These are phyloP conservation scores for Coix lacrymajobi DNA, from an alignment of 176 grass and related monocot genomes.

Conservation along the genomic window DNA sequence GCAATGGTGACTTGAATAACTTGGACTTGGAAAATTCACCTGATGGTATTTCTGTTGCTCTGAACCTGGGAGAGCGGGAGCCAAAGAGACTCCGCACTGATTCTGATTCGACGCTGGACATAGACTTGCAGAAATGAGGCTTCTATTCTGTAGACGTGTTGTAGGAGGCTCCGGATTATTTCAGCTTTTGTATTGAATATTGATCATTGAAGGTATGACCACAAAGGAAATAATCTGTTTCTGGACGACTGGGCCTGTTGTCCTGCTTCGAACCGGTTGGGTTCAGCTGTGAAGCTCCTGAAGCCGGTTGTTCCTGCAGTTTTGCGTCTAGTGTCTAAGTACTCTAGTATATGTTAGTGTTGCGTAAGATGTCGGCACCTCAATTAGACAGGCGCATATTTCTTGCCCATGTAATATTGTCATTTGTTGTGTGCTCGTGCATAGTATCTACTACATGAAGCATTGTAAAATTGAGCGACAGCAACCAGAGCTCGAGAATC, in stretches of 20 bases:
- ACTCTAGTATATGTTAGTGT: not conserved
- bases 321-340: constrained; percentile 21
- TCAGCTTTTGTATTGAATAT: not conserved
- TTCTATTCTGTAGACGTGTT: not conserved
- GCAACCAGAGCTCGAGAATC: not conserved
- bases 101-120: constrained; percentile 40
- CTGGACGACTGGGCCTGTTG: not conserved
- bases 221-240: constrained; percentile 8
- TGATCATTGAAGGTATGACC: constrained; percentile 19
- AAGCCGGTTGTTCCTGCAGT: constrained; percentile 19
- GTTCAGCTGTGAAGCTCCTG: not conserved
- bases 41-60: constrained; percentile 55
- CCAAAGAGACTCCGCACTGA: constrained; percentile 61
- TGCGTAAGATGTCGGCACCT: not conserved
- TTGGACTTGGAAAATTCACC: constrained; percentile 32
- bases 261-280: not conserved
- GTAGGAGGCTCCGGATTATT: not conserved
- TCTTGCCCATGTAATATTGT: constrained; percentile 8
- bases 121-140: constrained; percentile 59
- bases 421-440: constrained; percentile 13
- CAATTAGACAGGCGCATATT: not conserved
- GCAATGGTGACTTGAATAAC: constrained; percentile 39
- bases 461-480: constrained; percentile 9
- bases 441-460: constrained; percentile 6
- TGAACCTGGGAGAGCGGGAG: constrained; percentile 67